phyloP scores from a whole-genome alignment of 257 asterid genomes.

The Gentiana straminea region DNA sequence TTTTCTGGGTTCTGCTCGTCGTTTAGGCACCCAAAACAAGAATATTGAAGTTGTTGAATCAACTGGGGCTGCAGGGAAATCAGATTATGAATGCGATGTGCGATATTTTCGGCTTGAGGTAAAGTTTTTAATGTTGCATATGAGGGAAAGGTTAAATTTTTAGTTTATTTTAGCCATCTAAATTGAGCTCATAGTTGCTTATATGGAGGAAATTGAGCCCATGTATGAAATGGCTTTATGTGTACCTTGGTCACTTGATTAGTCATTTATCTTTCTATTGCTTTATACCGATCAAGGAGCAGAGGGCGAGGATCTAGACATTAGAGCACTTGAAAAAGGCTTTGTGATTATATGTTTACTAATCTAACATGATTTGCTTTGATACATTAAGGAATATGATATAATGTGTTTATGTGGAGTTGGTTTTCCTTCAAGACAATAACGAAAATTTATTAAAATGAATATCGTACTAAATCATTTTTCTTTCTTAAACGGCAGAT shows the following conservation, averaged over 20 bases:
- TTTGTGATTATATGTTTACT: constrained; percentile 41
- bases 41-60: constrained; percentile 82
- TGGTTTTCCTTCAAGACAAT: not conserved
- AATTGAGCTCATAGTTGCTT: not conserved
- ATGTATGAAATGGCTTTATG: not conserved
- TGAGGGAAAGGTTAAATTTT: not conserved
- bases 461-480: too few species aligned
- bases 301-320: constrained; percentile 70
- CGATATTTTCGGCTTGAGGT: constrained; percentile 85
- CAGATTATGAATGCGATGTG: constrained; percentile 50
- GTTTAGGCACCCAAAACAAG: constrained; percentile 68
- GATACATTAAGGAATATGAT: not conserved
- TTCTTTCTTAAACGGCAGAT: too few species aligned
- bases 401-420: too few species aligned
- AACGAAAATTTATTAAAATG: too few species aligned
- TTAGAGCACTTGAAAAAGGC: constrained; percentile 71
- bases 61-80: constrained; percentile 74
- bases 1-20: constrained; percentile 90
- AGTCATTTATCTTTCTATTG: constrained; percentile 30
- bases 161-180: not conserved
- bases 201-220: not conserved
- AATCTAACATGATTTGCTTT: constrained; percentile 1
- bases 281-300: constrained; percentile 57
- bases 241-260: not conserved
- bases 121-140: constrained; percentile 4